Evolutionary conservation across 345 rosid genomes (phyloP), one percentile per base, ranked within the genome.

Genomic region (Populus davidiana): DNA sequence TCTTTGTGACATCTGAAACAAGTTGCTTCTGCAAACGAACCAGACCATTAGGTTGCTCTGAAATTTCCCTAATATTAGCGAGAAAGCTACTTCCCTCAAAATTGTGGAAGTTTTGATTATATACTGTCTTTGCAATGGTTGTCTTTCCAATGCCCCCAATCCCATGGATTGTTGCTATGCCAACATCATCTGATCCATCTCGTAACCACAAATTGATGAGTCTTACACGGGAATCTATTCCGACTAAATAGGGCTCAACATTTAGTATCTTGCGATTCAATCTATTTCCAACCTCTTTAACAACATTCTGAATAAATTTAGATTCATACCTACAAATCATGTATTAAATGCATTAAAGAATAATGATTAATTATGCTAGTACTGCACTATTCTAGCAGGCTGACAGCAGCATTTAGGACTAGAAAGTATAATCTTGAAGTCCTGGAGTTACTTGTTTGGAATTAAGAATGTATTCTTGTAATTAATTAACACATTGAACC

Each of bases 31-130:
- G 82, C 29, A 82, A 36, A n/a, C 21, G 35, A 70, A 39, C 70
- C 43, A 74, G 65, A 36, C 85, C 79, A 20, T 71, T 33, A 0
- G 38, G 70, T 49, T 71, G 44, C 35, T 66, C 69, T 8, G 39
- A 31, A 4, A 43, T n/a, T 68, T 82, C 81, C 76, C 81, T 69
- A 70, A 80, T 61, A 67, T 81, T 70, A 20, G 81, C 75, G 14
- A 86, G 68, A 77, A 81, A 86, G 79, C 86, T 59, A 4, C 67
- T 39, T 21, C 77, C 79, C 63, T 85, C 78, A 76, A 81, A 85
- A 49, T 29, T 72, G 41, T 62, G 10, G 6, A 66, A 73, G 68
- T 75, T 76, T 43, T 71, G 73, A 33, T 84, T 81, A 78, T 33
- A 84, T 13, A 74, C 76, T 39, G 21, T 39, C 76, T 73, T 73